Conservation (phyloP, 768 basidiomycete genomes). For the Mycena galericulata region DNA sequence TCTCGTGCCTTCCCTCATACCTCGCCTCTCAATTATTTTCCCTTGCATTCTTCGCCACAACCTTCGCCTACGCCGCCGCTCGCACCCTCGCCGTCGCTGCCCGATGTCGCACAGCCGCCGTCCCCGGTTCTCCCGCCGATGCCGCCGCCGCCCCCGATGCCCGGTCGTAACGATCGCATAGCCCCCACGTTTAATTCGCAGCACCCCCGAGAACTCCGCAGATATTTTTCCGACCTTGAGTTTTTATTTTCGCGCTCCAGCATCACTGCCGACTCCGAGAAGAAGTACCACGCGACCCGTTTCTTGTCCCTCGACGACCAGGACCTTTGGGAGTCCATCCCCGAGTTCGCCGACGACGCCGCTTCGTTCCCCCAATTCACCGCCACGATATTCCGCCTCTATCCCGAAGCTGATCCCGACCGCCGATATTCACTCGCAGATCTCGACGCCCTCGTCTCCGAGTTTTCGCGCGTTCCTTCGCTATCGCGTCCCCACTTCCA, state of each 20-base stretch:
- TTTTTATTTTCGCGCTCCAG: conserved; percentile 2
- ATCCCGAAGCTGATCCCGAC: neutral
- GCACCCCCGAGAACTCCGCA: conserved; percentile 22
- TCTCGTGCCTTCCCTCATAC: no score
- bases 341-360: conserved; percentile 21
- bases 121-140: no score
- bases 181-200: conserved; percentile 9
- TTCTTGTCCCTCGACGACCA: conserved; percentile 26
- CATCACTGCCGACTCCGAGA: conserved; percentile 16
- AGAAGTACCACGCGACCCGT: conserved; percentile 25
- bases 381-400: neutral
- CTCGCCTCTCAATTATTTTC: no score
- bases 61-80: no score
- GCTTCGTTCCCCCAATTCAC: neutral
- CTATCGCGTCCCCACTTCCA: conserved; percentile 19
- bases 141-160: neutral
- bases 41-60: no score
- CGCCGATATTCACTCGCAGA: neutral
- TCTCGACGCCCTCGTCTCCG: neutral
- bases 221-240: conserved; percentile 34
- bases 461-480: neutral
- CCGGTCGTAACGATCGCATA: neutral
- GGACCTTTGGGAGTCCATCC: conserved; percentile 33
- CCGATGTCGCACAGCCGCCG: no score
- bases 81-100: no score